These are phyloP conservation scores for Manihot esculenta DNA, from an alignment of 441 rosid species.

Conservation along the genomic window DNA sequence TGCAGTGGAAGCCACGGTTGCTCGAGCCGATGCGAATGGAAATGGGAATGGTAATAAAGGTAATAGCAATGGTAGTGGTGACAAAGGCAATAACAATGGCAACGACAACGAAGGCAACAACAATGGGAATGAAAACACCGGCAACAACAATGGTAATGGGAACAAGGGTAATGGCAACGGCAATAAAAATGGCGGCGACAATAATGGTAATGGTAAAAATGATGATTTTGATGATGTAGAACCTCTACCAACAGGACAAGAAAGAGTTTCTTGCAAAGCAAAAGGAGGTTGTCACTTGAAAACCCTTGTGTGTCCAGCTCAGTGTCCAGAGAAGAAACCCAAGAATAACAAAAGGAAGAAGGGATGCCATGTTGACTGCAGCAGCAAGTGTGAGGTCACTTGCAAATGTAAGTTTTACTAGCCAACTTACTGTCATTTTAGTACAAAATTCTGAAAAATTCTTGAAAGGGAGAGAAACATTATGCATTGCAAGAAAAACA, in stretches of 20 bases:
- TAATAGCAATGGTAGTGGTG: too few species aligned
- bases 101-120: constrained; percentile 8
- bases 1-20: constrained; percentile 36
- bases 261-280: constrained; percentile 47
- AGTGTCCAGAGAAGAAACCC: constrained; percentile 75
- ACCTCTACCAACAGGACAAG: constrained; percentile 41
- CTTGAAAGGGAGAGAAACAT: too few species aligned
- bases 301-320: constrained; percentile 63
- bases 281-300: constrained; percentile 42
- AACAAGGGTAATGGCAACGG: constrained; percentile 5
- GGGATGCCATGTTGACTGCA: constrained; percentile 67
- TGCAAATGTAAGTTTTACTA: constrained; percentile 61
- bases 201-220: background rate
- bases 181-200: constrained; percentile 1
- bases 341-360: constrained; percentile 55
- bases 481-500: too few species aligned
- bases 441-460: too few species aligned
- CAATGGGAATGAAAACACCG: background rate
- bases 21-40: constrained; percentile 17
- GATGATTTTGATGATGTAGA: constrained; percentile 33
- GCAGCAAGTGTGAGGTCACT: constrained; percentile 72
- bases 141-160: background rate
- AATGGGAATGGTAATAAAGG: background rate
- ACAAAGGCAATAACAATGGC: constrained; percentile 6
- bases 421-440: too few species aligned